Conservation (phyloP, 2,329 filamentous ascomycete genomes). For the Rhytidhysteron rufulum region DNA sequence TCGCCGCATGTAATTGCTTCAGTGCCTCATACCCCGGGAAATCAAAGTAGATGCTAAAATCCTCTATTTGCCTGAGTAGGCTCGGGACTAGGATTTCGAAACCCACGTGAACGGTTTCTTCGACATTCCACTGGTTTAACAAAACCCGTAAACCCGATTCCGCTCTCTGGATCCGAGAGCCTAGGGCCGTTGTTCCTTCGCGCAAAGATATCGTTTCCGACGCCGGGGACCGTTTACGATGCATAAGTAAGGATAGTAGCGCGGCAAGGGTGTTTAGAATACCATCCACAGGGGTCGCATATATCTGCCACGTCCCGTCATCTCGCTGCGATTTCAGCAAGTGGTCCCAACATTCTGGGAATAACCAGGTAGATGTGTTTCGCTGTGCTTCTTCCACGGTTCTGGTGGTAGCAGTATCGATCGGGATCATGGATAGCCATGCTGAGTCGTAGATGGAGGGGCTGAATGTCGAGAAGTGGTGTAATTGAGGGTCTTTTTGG, state of each 20-base stretch:
- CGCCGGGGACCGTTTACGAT: background rate
- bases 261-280: conserved; percentile 8
- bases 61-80: conserved; percentile 5
- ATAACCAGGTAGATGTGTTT: background rate
- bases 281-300: conserved; percentile 3
- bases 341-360: background rate
- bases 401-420: no score
- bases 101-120: conserved; percentile 7
- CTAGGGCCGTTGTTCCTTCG: no score
- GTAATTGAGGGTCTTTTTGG: no score
- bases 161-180: background rate
- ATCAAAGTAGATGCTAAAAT: conserved; percentile 2
- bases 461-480: no score
- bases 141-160: background rate
- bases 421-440: background rate
- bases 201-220: no score
- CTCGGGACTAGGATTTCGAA: conserved; percentile 14
- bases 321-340: background rate
- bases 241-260: conserved; percentile 4
- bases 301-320: conserved; percentile 2
- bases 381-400: no score
- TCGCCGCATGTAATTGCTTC: background rate
- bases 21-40: conserved; percentile 4
- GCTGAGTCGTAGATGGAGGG: background rate
- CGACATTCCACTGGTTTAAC: conserved; percentile 5